These are phyloP conservation scores for Acanthamoeba divionensis DNA, from an alignment of 208 protist species.

Conservation along the genomic window DNA sequence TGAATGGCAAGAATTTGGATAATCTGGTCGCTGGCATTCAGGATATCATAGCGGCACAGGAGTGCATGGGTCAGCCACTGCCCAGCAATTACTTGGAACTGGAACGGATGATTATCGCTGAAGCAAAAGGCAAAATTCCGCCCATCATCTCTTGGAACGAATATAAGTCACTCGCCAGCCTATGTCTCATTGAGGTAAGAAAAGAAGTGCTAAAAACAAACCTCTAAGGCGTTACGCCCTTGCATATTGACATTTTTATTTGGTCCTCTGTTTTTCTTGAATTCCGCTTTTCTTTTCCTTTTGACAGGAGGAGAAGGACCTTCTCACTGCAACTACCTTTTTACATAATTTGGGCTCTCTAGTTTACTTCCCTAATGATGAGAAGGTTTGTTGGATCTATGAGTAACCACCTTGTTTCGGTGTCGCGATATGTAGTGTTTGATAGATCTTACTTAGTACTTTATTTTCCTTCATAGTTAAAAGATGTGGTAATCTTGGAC, in stretches of 20 bases:
- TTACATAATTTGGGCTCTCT: constrained; percentile 35
- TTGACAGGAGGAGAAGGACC: constrained; percentile 33
- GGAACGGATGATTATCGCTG: neutral
- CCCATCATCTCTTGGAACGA: neutral
- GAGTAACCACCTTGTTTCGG: neutral
- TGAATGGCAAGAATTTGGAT: neutral
- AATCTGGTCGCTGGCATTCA: neutral
- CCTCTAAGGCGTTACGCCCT: too few species aligned
- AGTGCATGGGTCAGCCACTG: neutral
- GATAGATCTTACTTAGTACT: neutral
- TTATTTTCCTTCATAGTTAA: neutral
- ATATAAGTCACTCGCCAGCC: neutral
- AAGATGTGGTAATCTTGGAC: constrained; percentile 60
- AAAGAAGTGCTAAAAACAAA: neutral
- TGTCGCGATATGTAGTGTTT: neutral
- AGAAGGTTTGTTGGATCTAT: too few species aligned
- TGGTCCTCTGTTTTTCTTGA: too few species aligned
- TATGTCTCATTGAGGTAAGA: neutral
- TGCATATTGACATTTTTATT: too few species aligned
- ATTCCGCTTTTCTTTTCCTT: too few species aligned
- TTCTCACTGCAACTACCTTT: neutral
- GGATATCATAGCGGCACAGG: neutral
- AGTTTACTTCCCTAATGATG: constrained; percentile 21
- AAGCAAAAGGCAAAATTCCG: neutral
- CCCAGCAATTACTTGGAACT: neutral